Evolutionary conservation across 2,329 filamentous ascomycete genomes (phyloP).

Genomic region (Arthrinium puccinioides): DNA sequence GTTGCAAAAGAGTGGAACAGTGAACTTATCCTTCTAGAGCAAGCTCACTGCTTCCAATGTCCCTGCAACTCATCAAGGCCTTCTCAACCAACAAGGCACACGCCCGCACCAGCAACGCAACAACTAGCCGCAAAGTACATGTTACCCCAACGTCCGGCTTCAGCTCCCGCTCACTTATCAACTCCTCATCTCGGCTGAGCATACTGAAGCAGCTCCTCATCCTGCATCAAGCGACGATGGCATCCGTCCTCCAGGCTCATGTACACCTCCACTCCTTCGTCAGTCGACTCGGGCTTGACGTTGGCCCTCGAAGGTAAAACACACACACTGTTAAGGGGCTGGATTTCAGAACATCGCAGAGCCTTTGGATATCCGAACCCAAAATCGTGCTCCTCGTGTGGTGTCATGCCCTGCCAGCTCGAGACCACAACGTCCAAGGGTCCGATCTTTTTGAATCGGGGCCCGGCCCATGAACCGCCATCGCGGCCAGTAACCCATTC

Average conservation of each 20-base stretch:
- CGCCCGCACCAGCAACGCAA: too few relatives aligned
- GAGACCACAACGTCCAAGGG: conserved; percentile 17
- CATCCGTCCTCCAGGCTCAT: conserved; percentile 11
- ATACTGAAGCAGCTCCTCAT: conserved; percentile 8
- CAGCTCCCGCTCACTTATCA: too few relatives aligned
- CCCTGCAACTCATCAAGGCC: too few relatives aligned
- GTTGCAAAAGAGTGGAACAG: too few relatives aligned
- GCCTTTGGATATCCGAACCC: conserved; percentile 18
- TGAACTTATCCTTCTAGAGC: too few relatives aligned
- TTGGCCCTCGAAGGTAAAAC: conserved; percentile 10
- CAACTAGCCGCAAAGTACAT: too few relatives aligned
- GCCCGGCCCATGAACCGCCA: conserved; percentile 15
- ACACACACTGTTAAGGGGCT: conserved; percentile 13
- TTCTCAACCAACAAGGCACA: too few relatives aligned
- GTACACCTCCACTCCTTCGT: conserved; percentile 15
- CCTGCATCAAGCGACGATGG: conserved; percentile 11
- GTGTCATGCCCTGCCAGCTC: conserved; percentile 18
- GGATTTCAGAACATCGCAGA: conserved; percentile 11
- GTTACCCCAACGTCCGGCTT: too few relatives aligned
- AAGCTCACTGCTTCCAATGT: too few relatives aligned
- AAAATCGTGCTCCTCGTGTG: conserved; percentile 19
- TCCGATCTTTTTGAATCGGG: conserved; percentile 15
- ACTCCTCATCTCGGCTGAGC: too few relatives aligned
- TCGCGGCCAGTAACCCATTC: conserved; percentile 15
- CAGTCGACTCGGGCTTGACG: conserved; percentile 3